Conservation (phyloP, 352 stramenopile genomes). For the Globisporangium recalcitrans region DNA sequence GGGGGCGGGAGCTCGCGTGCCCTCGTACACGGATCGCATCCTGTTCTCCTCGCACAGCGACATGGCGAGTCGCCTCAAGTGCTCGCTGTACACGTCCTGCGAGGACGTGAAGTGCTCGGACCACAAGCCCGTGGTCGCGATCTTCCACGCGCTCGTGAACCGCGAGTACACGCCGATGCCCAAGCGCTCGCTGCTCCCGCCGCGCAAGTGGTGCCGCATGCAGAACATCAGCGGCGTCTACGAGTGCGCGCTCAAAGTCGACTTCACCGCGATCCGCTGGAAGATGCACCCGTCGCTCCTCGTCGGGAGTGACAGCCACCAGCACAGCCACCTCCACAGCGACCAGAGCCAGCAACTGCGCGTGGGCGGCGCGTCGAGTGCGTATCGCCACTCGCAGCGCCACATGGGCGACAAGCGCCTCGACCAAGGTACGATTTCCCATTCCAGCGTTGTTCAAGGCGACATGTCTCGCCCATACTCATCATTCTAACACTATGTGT, state of each 20-base stretch:
- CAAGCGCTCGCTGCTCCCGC: constrained; percentile 34
- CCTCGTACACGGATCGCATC: constrained; percentile 89
- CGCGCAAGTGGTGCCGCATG: constrained; percentile 31
- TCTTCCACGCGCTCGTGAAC: constrained; percentile 70
- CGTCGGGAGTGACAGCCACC: constrained; percentile 2
- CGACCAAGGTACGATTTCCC: constrained; percentile 5
- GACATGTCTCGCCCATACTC: background rate
- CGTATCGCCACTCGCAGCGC: background rate
- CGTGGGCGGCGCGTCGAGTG: constrained; percentile 9
- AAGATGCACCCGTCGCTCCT: constrained; percentile 25
- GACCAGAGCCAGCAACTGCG: constrained; percentile 10
- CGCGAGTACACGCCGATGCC: constrained; percentile 48
- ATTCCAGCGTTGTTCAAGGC: background rate
- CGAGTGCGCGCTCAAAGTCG: constrained; percentile 52
- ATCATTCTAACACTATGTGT: background rate
- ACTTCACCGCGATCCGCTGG: constrained; percentile 51
- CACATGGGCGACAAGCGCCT: constrained; percentile 4
- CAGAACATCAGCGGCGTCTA: constrained; percentile 50
- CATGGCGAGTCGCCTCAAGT: constrained; percentile 55
- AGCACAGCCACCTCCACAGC: background rate
- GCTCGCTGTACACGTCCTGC: constrained; percentile 63
- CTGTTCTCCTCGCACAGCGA: constrained; percentile 76
- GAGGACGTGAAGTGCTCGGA: constrained; percentile 75
- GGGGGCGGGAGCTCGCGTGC: constrained; percentile 59
- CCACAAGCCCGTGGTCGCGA: constrained; percentile 75